Evolutionary conservation across 2,329 filamentous ascomycete species (phyloP), one percentile per base, ranked within the genome.

Genomic region (Aureobasidium sp.): DNA sequence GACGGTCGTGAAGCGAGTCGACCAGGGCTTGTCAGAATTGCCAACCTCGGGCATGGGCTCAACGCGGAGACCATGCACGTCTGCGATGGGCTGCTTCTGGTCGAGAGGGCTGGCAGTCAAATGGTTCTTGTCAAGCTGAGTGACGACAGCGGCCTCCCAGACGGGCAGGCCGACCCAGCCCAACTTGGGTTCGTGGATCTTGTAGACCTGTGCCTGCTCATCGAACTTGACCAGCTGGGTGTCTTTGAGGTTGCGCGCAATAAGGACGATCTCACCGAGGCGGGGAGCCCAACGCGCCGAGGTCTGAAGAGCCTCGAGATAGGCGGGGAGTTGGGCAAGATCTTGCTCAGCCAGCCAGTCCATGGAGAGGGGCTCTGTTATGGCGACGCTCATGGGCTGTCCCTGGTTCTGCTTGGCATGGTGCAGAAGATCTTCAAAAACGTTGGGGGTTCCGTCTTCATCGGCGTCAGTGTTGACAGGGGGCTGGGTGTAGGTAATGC

Each of bases 91-190:
- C 4, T 42, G 41, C 41, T n/a, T 22, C 42, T 47, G 25, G 20
- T 20, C 45, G 7, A 49, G 7, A 3, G 51, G 22, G 36, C 20
- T 22, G 37, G 22, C 25, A 15, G 25, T 17, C 1, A 39, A 4
- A 22, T 15, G 5, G 1, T n/a, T 68, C 1, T 68, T 55, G 27
- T 80, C 78, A 4, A 76, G 71, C 67, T 86, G 79, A 1, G 79
- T 78, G 12, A 87, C 73, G 0, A 84, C 73, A 1, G 83, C 84
- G 0, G 80, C 84, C 66, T 83, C 78, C 84, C 84, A 87, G 7
- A 70, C 62, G 0, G 82, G 80, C 73, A 79, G 27, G 64, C 65
- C 25, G 70, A 44, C 12, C 31, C 12, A 52, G 44, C 34, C 36
- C 1, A 57, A 20, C 12, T 69, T 62, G 1, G 65, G 62, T 11